Base-by-base conservation (phyloP, 176 grass and related monocot species). In the Hordeum vulgare region DNA sequence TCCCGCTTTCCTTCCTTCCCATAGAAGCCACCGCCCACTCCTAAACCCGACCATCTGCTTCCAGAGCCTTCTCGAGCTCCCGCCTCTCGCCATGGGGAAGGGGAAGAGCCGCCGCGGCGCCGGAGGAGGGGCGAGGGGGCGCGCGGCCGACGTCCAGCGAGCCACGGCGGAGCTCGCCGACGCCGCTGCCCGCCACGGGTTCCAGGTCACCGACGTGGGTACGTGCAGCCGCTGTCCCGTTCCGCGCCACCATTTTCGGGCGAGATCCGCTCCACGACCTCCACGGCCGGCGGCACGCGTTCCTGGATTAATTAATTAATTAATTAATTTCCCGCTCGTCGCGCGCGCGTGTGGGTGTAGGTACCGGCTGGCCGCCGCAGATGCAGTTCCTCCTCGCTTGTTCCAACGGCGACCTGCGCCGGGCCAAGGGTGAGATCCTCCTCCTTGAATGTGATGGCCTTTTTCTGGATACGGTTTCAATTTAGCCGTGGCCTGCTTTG, bases 401-500 rank as follows among this genome's bases (percentile, higher is more conserved):
- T n/a, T 15, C 49, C 1, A 35, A 75, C 0, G 70, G 70, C 34
- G 72, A 76, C 61, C 10, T 86, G 61, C 67, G 47, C 44, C 45
- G 78, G 78, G 25, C 59, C 47, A 81, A 20, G 61, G 78, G 78
- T 86, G 61, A 34, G 70, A 65, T 66, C 24, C 79, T 24, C 17
- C 58, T 18, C 23, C 51, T n/a, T n/a, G n/a, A n/a, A n/a, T n/a
- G n/a, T 54, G 39, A 29, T 25, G 23, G 18, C 5, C 1, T 36
- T 71, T 40, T 7, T 40, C 20, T 23, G 12, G 23, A 3, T 8
- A 8, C 58, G 77, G 29, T 65, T 79, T n/a, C n/a, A n/a, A n/a
- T n/a, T 72, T 8, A 3, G 62, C 25, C 56, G 0, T 17, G 21
- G 53, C 2, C 26, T 36, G 35, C 64, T 66, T 0, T 18, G 15